These are phyloP conservation scores for Suillus occidentalis DNA, from an alignment of 768 basidiomycete genomes.

Conservation along the genomic window DNA sequence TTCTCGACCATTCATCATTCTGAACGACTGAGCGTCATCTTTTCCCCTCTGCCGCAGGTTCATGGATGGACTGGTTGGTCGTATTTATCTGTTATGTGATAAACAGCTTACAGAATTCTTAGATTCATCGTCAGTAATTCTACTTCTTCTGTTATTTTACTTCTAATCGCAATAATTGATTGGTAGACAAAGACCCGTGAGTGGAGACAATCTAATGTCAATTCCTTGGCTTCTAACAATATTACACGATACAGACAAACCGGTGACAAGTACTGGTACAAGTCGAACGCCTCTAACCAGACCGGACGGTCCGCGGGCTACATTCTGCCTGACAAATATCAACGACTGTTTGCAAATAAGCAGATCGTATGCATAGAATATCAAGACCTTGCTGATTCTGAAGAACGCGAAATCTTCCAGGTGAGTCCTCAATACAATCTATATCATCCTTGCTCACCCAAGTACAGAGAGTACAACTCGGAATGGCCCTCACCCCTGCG, in stretches of 20 bases:
- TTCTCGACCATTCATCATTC: neutral
- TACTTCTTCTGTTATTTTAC: neutral
- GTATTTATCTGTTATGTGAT: constrained; percentile 5
- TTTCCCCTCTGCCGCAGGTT: constrained; percentile 41
- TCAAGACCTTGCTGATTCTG: constrained; percentile 50
- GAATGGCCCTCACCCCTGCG: constrained; percentile 74
- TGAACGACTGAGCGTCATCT: constrained; percentile 1
- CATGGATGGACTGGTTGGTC: constrained; percentile 65
- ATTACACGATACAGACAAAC: constrained; percentile 11
- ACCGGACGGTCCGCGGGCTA: constrained; percentile 23
- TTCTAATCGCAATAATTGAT: neutral
- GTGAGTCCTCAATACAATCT: constrained; percentile 34
- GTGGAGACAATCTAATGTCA: constrained; percentile 14
- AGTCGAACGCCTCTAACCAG: constrained; percentile 19
- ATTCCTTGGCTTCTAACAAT: neutral
- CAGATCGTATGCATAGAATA: constrained; percentile 85
- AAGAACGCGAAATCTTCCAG: constrained; percentile 74
- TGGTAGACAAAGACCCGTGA: constrained; percentile 47
- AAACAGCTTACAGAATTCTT: constrained; percentile 6
- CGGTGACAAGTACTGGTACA: constrained; percentile 56
- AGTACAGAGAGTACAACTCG: constrained; percentile 68
- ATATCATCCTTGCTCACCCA: neutral
- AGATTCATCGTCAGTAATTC: constrained; percentile 56
- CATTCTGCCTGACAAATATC: constrained; percentile 55
- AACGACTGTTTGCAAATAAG: constrained; percentile 64